Evolutionary conservation across 805 yeast species (phyloP), one percentile per base, ranked within the genome.

Genomic region (Candida gorgasii): DNA sequence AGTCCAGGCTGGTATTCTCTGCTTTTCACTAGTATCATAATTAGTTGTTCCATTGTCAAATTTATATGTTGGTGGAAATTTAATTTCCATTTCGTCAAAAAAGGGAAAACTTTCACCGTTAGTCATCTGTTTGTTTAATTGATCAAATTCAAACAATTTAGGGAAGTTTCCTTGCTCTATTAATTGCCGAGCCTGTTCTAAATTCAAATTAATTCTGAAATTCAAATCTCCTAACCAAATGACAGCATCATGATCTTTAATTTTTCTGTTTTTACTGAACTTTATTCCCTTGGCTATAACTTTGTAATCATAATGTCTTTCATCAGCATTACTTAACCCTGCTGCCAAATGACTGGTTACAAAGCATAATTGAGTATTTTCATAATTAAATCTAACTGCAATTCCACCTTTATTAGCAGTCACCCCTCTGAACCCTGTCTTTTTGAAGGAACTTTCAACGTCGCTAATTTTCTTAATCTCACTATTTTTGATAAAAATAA

Each of bases 1-100:
- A 2, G 98, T 90, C 99, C 99, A 93, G 0, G 99, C 95, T 1
- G 99, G 99, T 9, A 87, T 82, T 48, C 99, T 78, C 62, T 82
- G 83, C 62, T 93, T 93, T 55, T 92, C 98, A 30, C 95, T 83
- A 0, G 95, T 78, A 60, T 93, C 99, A 59, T 90, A 93, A 2
- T 58, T 64, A 36, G 76, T 78, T 0, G 95, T 84, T 4, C 95
- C 95, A 37, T 87, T 85, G 58, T 93, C 96, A 60, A 84, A 93
- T 59, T 93, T 93, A 65, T 93, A 93, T 0, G 99, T 93, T 5
- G 99, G 99, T 6, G 84, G 76, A 55, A 93, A 92, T 14, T 66
- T 69, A 34, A 93, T 85, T 39, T 79, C 84, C 72, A 81, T 79
- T 63, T 93, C 99, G 48, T 80, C 78, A 61, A 84, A 93, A 50